Evolutionary conservation across 2,329 filamentous ascomycete genomes (phyloP).

Genomic region (Ceratocystiopsis sp.): DNA sequence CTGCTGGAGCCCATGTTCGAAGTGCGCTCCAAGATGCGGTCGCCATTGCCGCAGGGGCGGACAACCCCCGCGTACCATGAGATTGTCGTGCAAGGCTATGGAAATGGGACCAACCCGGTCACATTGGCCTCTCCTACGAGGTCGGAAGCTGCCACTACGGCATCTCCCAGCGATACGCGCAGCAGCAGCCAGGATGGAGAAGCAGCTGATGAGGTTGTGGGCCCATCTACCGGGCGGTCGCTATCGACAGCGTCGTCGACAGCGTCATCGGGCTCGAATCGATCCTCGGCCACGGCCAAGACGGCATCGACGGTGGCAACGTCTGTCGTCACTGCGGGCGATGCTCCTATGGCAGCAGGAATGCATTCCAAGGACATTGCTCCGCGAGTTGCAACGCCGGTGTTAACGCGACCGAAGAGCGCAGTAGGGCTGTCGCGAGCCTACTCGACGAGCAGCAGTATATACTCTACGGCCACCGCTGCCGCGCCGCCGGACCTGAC

Average conservation of each 20-base stretch:
- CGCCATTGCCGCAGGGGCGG: background rate
- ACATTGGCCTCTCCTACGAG: background rate
- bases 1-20: background rate
- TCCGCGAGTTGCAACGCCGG: background rate
- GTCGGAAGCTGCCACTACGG: background rate
- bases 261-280: slow-evolving; percentile 9
- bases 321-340: background rate
- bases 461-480: slow-evolving; percentile 1
- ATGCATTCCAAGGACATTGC: too few species aligned
- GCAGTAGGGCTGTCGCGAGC: background rate
- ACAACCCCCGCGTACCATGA: slow-evolving; percentile 24
- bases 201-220: background rate
- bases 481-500: background rate
- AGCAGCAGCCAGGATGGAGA: background rate
- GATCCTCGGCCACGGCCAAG: slow-evolving; percentile 3
- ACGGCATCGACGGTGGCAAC: background rate
- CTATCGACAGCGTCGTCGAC: slow-evolving; percentile 7
- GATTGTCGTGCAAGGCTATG: slow-evolving; percentile 35
- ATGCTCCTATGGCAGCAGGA: background rate
- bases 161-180: too few species aligned
- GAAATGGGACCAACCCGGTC: slow-evolving; percentile 30
- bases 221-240: slow-evolving; percentile 8
- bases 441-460: slow-evolving; percentile 3
- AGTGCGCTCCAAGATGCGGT: slow-evolving; percentile 1
- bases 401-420: background rate